Conservation (phyloP, 768 basidiomycete genomes). For the Suillus subluteus region DNA sequence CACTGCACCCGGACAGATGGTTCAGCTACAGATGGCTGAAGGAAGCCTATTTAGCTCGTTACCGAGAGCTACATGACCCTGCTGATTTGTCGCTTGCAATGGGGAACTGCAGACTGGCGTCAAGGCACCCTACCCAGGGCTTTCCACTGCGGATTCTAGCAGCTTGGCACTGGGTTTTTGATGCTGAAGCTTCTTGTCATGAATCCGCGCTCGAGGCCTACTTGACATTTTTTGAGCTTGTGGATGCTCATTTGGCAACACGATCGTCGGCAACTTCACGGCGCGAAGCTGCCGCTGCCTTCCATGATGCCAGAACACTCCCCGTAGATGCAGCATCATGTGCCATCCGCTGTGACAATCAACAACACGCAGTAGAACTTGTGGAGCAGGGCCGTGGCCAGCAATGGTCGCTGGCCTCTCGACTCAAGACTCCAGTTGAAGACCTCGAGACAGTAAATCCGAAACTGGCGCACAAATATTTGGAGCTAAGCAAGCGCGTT, state of each 20-base stretch:
- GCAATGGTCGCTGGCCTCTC: conserved; percentile 31
- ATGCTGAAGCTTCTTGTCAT: background rate
- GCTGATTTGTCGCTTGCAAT: conserved; percentile 16
- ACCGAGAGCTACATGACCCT: no score
- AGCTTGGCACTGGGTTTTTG: no score
- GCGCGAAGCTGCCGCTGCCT: no score
- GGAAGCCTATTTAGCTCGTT: no score
- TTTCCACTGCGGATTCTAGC: background rate
- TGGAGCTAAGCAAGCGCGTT: conserved; percentile 14
- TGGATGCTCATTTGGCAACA: no score
- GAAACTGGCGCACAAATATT: conserved; percentile 12
- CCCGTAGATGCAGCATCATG: no score
- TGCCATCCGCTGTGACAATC: no score
- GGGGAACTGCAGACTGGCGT: conserved; percentile 33
- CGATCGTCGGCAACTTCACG: no score
- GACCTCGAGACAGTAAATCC: conserved; percentile 15
- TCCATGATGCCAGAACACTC: no score
- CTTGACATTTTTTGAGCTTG: no score
- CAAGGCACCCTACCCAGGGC: background rate
- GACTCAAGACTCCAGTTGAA: conserved; percentile 29
- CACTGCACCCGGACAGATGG: background rate
- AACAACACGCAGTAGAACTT: conserved; percentile 21
- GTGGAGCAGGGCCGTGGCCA: conserved; percentile 33
- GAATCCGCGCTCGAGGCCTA: conserved; percentile 3
- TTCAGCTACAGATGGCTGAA: no score